phyloP scores from a whole-genome alignment of 768 basidiomycete species.

The Steccherinum ochraceum region DNA sequence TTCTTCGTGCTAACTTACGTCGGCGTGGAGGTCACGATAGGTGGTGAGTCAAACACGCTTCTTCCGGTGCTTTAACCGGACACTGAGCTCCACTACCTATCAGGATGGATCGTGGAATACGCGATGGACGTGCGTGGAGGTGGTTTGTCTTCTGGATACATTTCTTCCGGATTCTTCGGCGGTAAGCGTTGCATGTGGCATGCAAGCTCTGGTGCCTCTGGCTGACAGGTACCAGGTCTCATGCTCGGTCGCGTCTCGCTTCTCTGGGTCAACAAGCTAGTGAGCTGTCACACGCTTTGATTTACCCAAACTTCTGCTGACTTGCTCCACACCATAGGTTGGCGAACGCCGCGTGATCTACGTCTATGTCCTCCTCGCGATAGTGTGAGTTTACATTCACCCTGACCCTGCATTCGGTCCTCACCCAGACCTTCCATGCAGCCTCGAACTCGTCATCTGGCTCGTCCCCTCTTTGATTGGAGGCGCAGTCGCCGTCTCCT shows the following conservation, averaged over 20 bases:
- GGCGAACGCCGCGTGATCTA: constrained; percentile 31
- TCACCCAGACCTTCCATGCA: constrained; percentile 15
- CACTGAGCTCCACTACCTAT: background rate
- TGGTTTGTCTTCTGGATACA: constrained; percentile 40
- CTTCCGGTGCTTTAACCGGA: background rate
- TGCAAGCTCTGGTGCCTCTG: background rate
- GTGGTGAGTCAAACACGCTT: constrained; percentile 23
- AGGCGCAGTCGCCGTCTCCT: constrained; percentile 44
- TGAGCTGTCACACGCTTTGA: constrained; percentile 7
- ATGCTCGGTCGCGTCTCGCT: constrained; percentile 46
- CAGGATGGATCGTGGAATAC: constrained; percentile 52
- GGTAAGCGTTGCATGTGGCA: constrained; percentile 15
- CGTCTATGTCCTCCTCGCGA: constrained; percentile 27
- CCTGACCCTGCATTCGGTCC: background rate
- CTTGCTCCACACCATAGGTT: constrained; percentile 19
- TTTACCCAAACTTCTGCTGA: background rate
- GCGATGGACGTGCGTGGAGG: constrained; percentile 38
- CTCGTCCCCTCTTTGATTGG: constrained; percentile 45
- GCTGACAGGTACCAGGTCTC: constrained; percentile 26
- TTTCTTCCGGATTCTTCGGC: constrained; percentile 43
- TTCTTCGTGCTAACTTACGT: constrained; percentile 39
- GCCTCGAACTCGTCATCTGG: constrained; percentile 53
- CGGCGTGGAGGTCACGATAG: constrained; percentile 29
- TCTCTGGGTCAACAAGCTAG: constrained; percentile 41
- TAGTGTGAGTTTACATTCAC: constrained; percentile 23